Evolutionary conservation across 2,329 filamentous ascomycete genomes (phyloP).

Genomic region (Niveomyces coronatus): DNA sequence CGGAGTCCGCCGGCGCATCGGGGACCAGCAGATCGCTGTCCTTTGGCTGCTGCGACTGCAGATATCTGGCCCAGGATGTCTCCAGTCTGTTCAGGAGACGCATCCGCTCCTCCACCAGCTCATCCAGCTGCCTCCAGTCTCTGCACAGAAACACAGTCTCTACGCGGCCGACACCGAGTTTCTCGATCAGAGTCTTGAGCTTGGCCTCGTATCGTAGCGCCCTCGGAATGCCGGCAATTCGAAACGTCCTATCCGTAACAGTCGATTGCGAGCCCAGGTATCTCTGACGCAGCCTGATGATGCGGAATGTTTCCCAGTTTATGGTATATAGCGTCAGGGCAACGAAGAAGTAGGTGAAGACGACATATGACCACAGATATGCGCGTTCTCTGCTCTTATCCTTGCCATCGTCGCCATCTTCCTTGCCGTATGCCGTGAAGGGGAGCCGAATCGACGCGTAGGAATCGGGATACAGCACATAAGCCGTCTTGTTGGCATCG

Average conservation of each 20-base stretch:
- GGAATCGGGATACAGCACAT: conserved; percentile 7
- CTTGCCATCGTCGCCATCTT: conserved; percentile 13
- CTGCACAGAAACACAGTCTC: conserved; percentile 79
- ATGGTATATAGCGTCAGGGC: conserved; percentile 73
- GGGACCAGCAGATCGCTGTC: neutral
- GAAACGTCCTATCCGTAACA: conserved; percentile 90
- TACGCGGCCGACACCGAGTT: conserved; percentile 79
- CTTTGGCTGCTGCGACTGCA: conserved; percentile 18
- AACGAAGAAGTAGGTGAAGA: conserved; percentile 93
- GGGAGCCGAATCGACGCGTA: conserved; percentile 10
- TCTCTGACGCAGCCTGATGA: conserved; percentile 78
- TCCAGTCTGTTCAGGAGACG: conserved; percentile 63
- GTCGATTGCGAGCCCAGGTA: conserved; percentile 91
- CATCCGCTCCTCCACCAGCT: conserved; percentile 57
- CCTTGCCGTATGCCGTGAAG: conserved; percentile 5
- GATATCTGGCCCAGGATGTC: conserved; percentile 67
- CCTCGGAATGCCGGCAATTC: conserved; percentile 74
- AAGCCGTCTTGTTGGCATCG: conserved; percentile 2
- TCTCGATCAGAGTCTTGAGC: conserved; percentile 80
- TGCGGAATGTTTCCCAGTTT: conserved; percentile 69
- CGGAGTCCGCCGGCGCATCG: neutral
- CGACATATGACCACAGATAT: conserved; percentile 85
- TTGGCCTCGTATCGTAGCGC: conserved; percentile 71
- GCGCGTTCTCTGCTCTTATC: conserved; percentile 23
- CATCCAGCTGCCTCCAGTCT: conserved; percentile 76